Evolutionary conservation across 768 basidiomycete species (phyloP), one percentile per base, ranked within the genome.

Genomic region (Galerina sulciceps): DNA sequence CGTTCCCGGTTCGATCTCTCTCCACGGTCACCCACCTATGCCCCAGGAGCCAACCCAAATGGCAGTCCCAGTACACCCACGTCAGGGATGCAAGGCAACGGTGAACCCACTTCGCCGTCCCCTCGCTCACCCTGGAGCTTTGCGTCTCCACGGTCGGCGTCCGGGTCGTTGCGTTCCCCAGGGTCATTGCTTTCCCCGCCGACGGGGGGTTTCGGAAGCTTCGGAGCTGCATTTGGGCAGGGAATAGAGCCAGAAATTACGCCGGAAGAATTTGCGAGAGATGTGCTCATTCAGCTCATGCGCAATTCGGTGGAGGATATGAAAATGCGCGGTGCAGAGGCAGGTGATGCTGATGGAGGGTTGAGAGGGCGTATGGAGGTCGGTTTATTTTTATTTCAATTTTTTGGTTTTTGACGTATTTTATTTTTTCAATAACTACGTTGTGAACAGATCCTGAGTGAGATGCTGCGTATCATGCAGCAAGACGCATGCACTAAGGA

Each of bases 201-300:
- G 20, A 48, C 61, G 11, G 42, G 46, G 34, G 59, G 52, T 17
- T 65, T 62, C 53, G 59, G 54, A 15, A 60, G 46, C 47, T 65
- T 60, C 49, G 55, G 62, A n/a, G 45, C 53, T 35, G 48, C 37
- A 38, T 57, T 58, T 45, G 51, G 55, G 35, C 55, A 56, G 20
- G 65, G 64, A 23, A 66, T 73, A 43, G 77, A 80, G 26, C 79
- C 79, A 53, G 77, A 81, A 45, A 78, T 79, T 37, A 68, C 79
- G 13, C 86, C 88, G 11, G 89, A 90, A 67, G 86, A 90, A 67
- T 89, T 90, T 68, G 89, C 88, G 10, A 74, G 88, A 59, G 89
- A 90, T 68, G 89, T 88, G 18, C 77, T 90, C 40, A 77, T 90
- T 22, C 85, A 88, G 69, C 73, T 89, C 31, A 88, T 94, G 85